phyloP scores from a whole-genome alignment of 495 filamentous ascomycete genomes.

The Lasiosphaeria hispida region DNA sequence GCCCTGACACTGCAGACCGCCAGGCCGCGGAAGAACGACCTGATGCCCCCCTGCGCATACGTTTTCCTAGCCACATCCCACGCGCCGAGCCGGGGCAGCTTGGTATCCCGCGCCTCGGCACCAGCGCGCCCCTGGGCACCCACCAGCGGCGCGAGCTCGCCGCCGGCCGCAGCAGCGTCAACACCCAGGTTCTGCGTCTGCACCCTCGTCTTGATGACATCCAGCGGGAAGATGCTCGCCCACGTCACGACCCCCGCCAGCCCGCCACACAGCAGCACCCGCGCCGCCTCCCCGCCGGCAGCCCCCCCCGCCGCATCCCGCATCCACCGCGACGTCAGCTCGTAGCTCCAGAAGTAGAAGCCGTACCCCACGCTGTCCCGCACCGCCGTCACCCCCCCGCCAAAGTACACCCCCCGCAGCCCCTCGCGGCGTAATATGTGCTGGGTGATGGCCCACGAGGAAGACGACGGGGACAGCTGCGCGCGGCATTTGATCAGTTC shows the following conservation, averaged over 20 bases:
- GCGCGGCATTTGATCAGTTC: constrained; percentile 85
- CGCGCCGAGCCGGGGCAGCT: constrained; percentile 40
- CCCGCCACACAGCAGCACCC: constrained; percentile 76
- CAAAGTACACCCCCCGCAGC: constrained; percentile 69
- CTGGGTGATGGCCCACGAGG: constrained; percentile 59
- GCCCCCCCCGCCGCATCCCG: constrained; percentile 19
- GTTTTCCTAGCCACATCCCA: constrained; percentile 59
- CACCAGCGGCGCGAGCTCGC: constrained; percentile 34
- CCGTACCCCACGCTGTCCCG: constrained; percentile 86
- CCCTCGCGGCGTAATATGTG: constrained; percentile 61
- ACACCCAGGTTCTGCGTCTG: constrained; percentile 56
- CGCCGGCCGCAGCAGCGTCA: neutral
- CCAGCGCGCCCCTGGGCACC: constrained; percentile 6
- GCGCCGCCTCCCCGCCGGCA: constrained; percentile 46
- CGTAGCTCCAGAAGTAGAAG: constrained; percentile 91
- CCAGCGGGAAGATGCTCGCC: constrained; percentile 82
- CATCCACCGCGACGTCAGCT: constrained; percentile 61
- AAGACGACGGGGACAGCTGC: constrained; percentile 48
- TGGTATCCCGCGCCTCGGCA: too few relatives aligned
- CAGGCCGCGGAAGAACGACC: constrained; percentile 74
- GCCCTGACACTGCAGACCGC: constrained; percentile 75
- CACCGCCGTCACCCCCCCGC: constrained; percentile 73
- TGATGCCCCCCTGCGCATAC: constrained; percentile 62
- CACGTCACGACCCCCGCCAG: constrained; percentile 82
- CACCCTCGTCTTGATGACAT: constrained; percentile 84